Evolutionary conservation across 768 basidiomycete genomes (phyloP), one percentile per base, ranked within the genome.

Genomic region (Mycena amicta): DNA sequence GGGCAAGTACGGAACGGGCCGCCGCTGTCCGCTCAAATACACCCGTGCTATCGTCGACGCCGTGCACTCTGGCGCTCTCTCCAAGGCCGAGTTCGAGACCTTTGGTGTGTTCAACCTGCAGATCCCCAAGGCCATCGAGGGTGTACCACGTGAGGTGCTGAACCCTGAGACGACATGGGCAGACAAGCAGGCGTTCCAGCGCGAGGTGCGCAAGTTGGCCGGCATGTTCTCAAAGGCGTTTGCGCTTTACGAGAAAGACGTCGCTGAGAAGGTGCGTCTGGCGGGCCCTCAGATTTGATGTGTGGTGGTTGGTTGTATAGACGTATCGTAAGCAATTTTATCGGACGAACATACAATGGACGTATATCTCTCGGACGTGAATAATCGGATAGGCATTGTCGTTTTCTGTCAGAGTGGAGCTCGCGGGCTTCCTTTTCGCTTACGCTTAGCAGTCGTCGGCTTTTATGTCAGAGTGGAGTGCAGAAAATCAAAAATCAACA

Each of bases 41-140:
- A 98, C 97, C 47, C 93, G 96, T 55, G 88, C 89, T 57, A 98
- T 98, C 72, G 90, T 98, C 75, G 95, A 98, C 72, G 92, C 95
- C 39, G 93, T 98, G 68, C 97, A 98, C 80, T 89, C 90, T 57
- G 95, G 96, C 51, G 85, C 88, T 69, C 89, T 98, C 63, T 89
- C 88, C 71, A 83, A 88, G 70, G 89, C 90, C 63, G 88, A 95
- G 71, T 98, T 78, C 73, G 92, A 93, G 80, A 90, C 74, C 64
- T 95, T 94, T 70, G 84, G 77, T 57, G 83, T 84, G 56, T 99
- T 98, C 80, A 84, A 84, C 71, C 83, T 98, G 61, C 79, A 85
- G 63, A 86, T 98, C 72, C 96, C 97, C 40, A 95, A 86, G 43
- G 69, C 72, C 45, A 74, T 98, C 66, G 87, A 90, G 65, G 92